Conservation (phyloP, 1,139 yeast species). For the Spathaspora jeffriesii region DNA sequence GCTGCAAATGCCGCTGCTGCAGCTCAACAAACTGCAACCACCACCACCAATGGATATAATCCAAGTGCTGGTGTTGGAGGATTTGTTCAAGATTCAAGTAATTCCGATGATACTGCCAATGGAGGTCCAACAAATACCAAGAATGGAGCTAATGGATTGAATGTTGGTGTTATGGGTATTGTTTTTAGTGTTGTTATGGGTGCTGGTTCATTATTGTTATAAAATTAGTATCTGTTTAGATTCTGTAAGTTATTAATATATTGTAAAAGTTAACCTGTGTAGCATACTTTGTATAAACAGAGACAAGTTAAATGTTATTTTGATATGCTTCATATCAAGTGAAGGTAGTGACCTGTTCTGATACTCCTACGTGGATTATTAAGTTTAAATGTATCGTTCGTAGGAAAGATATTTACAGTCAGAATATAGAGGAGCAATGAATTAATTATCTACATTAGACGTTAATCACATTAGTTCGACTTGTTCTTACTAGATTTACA, state of each 20-base stretch:
- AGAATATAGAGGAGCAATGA: too few relatives aligned
- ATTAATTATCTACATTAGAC: too few relatives aligned
- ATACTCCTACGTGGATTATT: too few relatives aligned
- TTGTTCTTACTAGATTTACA: too few relatives aligned
- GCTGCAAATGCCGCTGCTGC: conserved; percentile 15
- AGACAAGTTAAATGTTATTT: too few relatives aligned
- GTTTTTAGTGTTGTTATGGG: conserved; percentile 22
- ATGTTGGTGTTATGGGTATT: conserved; percentile 16
- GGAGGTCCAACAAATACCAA: conserved; percentile 7
- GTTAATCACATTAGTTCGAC: too few relatives aligned
- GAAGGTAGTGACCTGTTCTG: too few relatives aligned
- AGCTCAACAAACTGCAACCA: conserved; percentile 10
- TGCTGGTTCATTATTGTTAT: conserved; percentile 19
- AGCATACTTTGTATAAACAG: too few relatives aligned
- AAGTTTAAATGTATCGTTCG: too few relatives aligned
- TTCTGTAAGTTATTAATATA: background rate
- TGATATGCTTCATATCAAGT: too few relatives aligned
- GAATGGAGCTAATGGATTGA: conserved; percentile 7
- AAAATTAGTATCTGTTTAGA: conserved; percentile 2
- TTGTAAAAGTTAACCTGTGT: background rate
- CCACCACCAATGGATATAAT: conserved; percentile 13
- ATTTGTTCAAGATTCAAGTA: conserved; percentile 32
- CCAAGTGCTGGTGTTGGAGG: conserved; percentile 31
- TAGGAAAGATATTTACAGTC: too few relatives aligned
- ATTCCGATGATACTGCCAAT: conserved; percentile 15